phyloP scores from a whole-genome alignment of 306 rosid species.

The Medicago lupulina region DNA sequence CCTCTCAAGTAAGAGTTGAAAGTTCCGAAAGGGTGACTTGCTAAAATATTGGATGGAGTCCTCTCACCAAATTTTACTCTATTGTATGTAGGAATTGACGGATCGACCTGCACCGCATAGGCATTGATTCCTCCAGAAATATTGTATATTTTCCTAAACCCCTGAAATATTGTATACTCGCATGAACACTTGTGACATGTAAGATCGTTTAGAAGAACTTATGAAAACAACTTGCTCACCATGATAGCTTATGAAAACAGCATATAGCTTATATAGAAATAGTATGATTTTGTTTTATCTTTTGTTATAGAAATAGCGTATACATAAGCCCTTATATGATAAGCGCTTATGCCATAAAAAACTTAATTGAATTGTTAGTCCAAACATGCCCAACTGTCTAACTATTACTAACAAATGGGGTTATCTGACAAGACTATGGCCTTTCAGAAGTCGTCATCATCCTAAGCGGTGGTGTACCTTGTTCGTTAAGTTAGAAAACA shows the following conservation, averaged over 20 bases:
- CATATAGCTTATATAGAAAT: neutral
- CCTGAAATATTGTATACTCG: constrained; percentile 53
- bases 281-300: no score
- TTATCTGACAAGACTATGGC: no score
- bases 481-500: no score
- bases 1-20: neutral
- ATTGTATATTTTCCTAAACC: constrained; percentile 81
- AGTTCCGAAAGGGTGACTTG: constrained; percentile 1
- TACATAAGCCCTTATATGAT: neutral
- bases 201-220: neutral
- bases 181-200: neutral
- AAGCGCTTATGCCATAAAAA: no score
- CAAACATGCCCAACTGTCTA: neutral
- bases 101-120: constrained; percentile 77
- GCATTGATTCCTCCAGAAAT: constrained; percentile 88
- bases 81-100: constrained; percentile 77
- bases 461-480: neutral
- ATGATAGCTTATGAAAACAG: neutral
- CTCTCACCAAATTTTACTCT: constrained; percentile 28
- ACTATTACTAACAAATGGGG: no score
- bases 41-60: neutral
- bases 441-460: no score
- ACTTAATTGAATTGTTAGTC: neutral
- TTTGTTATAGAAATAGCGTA: neutral
- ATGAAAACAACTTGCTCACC: neutral